Base-by-base conservation (phyloP, 2,329 filamentous ascomycete species). In the Fusarium setosum region DNA sequence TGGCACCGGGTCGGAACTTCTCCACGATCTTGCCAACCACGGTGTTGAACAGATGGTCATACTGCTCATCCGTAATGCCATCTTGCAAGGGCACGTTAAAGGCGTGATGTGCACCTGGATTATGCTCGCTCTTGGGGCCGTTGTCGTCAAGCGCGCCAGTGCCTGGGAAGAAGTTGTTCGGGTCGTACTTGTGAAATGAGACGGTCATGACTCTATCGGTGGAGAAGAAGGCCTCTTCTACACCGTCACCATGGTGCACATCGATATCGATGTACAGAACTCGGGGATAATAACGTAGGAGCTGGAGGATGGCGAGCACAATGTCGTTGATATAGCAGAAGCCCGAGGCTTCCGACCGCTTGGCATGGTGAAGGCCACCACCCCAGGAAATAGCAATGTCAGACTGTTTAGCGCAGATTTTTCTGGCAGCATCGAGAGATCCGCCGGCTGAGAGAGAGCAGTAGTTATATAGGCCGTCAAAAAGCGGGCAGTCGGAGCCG, bases 261-360 rank as follows among this genome's bases (percentile, higher is more conserved):
- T 97, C 93, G 69, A 97, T 96, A 75, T 97, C 93, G 71, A 98
- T 94, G 78, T 98, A 97, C 58, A 98, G 84, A 8, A 98, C 94
- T 47, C 94, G 91, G 15, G 93, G 89, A 71, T 94, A 88, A 73
- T 90, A 87, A 26, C 92, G 90, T 15, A 98, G 84, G 10, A 99
- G 86, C 76, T 97, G 92, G 34, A 98, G 86, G 71, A 97, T 96
- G 32, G 92, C 93, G 44, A 99, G 86, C 58, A 98, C 96, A 72
- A 98, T 98, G 78, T 99, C 96, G 78, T 99, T 99, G 81, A 98
- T 94, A 81, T 99, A 99, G 82, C 96, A 99, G 79, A 99, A 99
- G 1, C 96, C 96, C 13, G 92, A 95, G 1, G 96, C 95, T 79
- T 97, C 94, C 52, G 91, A 88, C 75, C 95, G 96, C 79, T 98